Conservation (phyloP, 768 basidiomycete species). For the Boletales sp. region DNA sequence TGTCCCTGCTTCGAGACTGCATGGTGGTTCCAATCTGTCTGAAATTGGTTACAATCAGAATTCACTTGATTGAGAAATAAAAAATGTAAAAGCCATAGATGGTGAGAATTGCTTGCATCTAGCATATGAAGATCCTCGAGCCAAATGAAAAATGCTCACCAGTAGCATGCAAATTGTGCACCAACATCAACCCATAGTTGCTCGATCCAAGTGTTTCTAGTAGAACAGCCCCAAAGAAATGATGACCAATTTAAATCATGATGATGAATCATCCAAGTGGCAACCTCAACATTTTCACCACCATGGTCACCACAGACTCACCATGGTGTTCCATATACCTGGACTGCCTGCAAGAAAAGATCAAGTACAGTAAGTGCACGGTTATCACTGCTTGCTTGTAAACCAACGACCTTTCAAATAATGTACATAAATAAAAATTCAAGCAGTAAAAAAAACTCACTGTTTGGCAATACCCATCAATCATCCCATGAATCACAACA, state of each 20-base stretch:
- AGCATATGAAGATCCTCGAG: constrained; percentile 36
- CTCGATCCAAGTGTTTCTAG: constrained; percentile 43
- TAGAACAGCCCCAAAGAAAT: constrained; percentile 35
- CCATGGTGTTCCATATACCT: constrained; percentile 18
- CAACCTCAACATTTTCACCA: constrained; percentile 28
- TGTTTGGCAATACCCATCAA: constrained; percentile 27
- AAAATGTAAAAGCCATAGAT: constrained; percentile 43
- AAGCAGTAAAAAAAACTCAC: no score
- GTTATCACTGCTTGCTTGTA: constrained; percentile 27
- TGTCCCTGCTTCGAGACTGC: constrained; percentile 20
- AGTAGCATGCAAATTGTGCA: constrained; percentile 34
- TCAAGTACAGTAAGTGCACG: constrained; percentile 19
- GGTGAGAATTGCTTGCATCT: constrained; percentile 25
- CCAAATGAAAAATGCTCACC: constrained; percentile 41
- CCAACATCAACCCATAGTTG: constrained; percentile 44
- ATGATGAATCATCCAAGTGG: constrained; percentile 25
- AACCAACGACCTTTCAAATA: constrained; percentile 13
- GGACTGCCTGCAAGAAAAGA: constrained; percentile 17
- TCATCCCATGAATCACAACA: constrained; percentile 24
- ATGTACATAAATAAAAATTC: no score
- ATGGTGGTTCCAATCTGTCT: constrained; percentile 39
- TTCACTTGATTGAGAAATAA: constrained; percentile 40
- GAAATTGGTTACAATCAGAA: constrained; percentile 33
- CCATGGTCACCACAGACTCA: constrained; percentile 26
- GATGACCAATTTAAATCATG: constrained; percentile 19